Evolutionary conservation across 2,329 filamentous ascomycete species (phyloP).

Genomic region (Nigrospora oryzae): DNA sequence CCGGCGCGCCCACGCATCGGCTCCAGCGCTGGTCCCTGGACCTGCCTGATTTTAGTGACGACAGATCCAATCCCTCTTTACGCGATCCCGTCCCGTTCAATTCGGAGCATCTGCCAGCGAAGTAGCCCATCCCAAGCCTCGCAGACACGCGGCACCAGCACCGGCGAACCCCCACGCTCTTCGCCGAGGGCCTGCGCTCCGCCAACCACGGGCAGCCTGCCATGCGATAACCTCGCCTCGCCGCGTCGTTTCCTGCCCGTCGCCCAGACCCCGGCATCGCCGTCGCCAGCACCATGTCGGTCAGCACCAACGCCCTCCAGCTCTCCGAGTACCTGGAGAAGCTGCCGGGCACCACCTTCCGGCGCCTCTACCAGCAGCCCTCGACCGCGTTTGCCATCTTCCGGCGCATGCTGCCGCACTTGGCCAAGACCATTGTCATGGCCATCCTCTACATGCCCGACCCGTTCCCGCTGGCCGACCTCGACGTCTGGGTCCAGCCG

Average conservation of each 20-base stretch:
- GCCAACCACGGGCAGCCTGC: too few relatives aligned
- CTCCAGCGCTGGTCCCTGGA: too few relatives aligned
- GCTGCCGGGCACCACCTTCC: slow-evolving; percentile 81
- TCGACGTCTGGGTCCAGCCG: slow-evolving; percentile 80
- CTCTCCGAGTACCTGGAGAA: slow-evolving; percentile 89
- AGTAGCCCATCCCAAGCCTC: too few relatives aligned
- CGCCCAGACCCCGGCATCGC: slow-evolving; percentile 2
- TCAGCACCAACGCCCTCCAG: slow-evolving; percentile 35
- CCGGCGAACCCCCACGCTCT: too few relatives aligned
- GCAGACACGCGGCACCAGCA: too few relatives aligned
- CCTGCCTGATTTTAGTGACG: too few relatives aligned
- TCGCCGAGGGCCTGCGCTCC: too few relatives aligned
- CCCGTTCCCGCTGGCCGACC: slow-evolving; percentile 68
- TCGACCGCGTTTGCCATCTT: slow-evolving; percentile 94
- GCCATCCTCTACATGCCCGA: slow-evolving; percentile 83
- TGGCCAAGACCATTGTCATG: slow-evolving; percentile 95
- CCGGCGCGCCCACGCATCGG: too few relatives aligned
- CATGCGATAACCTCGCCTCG: too few relatives aligned
- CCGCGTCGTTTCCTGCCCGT: background rate
- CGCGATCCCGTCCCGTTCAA: too few relatives aligned
- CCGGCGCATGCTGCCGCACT: slow-evolving; percentile 87
- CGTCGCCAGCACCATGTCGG: slow-evolving; percentile 17
- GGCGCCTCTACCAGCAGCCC: slow-evolving; percentile 88
- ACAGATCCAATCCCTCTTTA: too few relatives aligned
- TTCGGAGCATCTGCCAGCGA: too few relatives aligned